Conservation (phyloP, 768 basidiomycete species). For the Hydnomerulius pinastri region DNA sequence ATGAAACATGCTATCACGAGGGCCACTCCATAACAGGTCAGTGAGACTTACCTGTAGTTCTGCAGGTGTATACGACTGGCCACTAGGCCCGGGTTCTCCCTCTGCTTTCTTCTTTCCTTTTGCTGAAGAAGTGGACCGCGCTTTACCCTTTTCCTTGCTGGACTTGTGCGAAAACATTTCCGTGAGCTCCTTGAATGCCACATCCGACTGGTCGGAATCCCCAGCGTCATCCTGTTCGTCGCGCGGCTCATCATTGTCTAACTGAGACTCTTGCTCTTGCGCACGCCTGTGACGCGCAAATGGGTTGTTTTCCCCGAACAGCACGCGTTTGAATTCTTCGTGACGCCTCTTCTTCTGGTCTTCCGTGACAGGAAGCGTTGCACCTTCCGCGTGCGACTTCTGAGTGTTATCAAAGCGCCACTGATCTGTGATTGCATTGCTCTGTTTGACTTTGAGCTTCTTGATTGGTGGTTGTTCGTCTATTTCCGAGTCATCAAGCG, state of each 20-base stretch:
- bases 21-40: background rate
- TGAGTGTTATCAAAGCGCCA: conserved; percentile 47
- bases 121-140: conserved; percentile 25
- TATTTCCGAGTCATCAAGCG: conserved; percentile 40
- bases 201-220: conserved; percentile 45
- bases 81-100: conserved; percentile 62
- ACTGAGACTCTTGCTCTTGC: conserved; percentile 13
- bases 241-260: conserved; percentile 24
- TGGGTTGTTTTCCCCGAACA: conserved; percentile 48
- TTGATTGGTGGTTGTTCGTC: conserved; percentile 30
- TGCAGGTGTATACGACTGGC: conserved; percentile 71
- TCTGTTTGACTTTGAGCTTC: conserved; percentile 25
- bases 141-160: conserved; percentile 39
- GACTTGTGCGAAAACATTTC: conserved; percentile 45
- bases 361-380: background rate
- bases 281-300: conserved; percentile 28
- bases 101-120: conserved; percentile 36
- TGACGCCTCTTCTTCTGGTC: conserved; percentile 48
- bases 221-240: conserved; percentile 27
- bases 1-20: background rate
- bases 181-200: conserved; percentile 47
- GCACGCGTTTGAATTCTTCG: conserved; percentile 54
- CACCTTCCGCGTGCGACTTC: background rate
- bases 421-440: conserved; percentile 31
- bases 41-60: conserved; percentile 61